Evolutionary conservation across 2,329 filamentous ascomycete species (phyloP).

Genomic region (Aspergillus calidoustus): DNA sequence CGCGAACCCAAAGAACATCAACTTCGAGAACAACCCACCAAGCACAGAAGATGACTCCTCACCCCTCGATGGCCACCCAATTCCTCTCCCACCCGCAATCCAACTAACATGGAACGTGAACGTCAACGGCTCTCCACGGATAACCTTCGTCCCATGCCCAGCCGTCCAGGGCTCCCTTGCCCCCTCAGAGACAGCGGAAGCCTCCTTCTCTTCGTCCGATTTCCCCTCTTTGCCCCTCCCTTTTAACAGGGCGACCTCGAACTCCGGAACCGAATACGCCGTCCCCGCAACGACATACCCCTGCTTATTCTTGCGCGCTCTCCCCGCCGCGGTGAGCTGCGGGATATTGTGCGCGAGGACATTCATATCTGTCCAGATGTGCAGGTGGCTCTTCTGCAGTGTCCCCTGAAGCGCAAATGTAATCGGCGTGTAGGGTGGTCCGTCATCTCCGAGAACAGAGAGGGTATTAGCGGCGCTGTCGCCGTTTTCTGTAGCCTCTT

Average conservation of each 20-base stretch:
- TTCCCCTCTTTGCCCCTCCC: conserved; percentile 17
- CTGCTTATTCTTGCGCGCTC: conserved; percentile 56
- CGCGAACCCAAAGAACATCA: conserved; percentile 43
- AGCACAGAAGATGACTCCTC: conserved; percentile 18
- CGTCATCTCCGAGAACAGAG: conserved; percentile 31
- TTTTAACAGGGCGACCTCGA: conserved; percentile 53
- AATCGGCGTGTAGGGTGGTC: conserved; percentile 66
- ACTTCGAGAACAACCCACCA: conserved; percentile 32
- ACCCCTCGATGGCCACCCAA: conserved; percentile 36
- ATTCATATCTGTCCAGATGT: conserved; percentile 88
- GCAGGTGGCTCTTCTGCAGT: conserved; percentile 84
- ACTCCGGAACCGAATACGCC: conserved; percentile 80
- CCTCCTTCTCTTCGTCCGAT: conserved; percentile 43
- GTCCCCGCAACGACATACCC: conserved; percentile 86
- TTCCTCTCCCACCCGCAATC: conserved; percentile 53
- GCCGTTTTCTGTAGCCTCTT: conserved; percentile 21
- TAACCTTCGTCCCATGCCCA: conserved; percentile 64
- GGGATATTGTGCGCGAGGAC: conserved; percentile 72
- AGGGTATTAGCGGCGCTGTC: conserved; percentile 52
- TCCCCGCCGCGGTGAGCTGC: conserved; percentile 10
- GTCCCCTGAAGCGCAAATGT: conserved; percentile 89
- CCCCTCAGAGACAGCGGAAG: conserved; percentile 47
- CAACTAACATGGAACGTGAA: conserved; percentile 81
- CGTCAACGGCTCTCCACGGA: conserved; percentile 85
- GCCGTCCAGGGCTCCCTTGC: conserved; percentile 53